These are phyloP conservation scores for Penicillium sp. DNA, from an alignment of 2,329 filamentous ascomycete species.

Conservation along the genomic window DNA sequence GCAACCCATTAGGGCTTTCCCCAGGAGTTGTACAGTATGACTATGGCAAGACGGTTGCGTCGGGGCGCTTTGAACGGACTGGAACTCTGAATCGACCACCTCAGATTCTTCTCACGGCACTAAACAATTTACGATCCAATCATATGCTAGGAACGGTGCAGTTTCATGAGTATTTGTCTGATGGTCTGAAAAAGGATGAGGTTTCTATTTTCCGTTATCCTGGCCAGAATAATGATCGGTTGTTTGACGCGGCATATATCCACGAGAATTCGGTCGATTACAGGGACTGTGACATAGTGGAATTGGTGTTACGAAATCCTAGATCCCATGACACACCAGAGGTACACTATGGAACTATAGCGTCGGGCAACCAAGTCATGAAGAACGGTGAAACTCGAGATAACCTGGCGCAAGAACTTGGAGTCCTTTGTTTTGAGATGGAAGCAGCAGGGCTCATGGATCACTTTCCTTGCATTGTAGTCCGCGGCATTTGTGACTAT, in stretches of 20 bases:
- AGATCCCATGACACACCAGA: background rate
- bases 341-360: constrained; percentile 22
- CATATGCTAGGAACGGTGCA: no score
- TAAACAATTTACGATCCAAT: constrained; percentile 10
- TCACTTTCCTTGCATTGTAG: no score
- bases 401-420: constrained; percentile 11
- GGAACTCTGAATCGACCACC: constrained; percentile 9
- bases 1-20: background rate
- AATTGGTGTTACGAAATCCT: constrained; percentile 1
- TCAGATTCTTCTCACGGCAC: constrained; percentile 9
- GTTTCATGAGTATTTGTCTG: no score
- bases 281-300: background rate
- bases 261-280: background rate
- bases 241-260: constrained; percentile 3
- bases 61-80: constrained; percentile 31
- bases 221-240: background rate
- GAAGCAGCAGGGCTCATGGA: no score
- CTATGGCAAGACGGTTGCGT: constrained; percentile 14
- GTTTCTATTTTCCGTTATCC: no score
- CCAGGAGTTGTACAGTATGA: background rate
- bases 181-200: no score
- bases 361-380: constrained; percentile 22
- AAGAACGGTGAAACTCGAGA: constrained; percentile 17
- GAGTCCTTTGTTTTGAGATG: constrained; percentile 18
- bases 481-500: constrained; percentile 42